Evolutionary conservation across 2,329 filamentous ascomycete genomes (phyloP).

Genomic region (Clonostachys rhizophaga): DNA sequence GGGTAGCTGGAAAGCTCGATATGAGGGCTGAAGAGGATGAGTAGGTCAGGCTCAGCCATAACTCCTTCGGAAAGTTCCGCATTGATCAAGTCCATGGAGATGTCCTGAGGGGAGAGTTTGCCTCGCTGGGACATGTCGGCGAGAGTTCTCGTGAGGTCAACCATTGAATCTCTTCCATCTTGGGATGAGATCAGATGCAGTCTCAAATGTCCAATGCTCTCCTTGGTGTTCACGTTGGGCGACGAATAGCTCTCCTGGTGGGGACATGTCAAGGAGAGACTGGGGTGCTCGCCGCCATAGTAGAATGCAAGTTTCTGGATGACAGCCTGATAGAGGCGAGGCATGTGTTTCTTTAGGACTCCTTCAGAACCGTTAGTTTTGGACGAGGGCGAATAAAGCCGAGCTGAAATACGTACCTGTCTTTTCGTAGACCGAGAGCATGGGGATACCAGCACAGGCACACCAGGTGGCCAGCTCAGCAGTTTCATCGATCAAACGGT

Average conservation of each 20-base stretch:
- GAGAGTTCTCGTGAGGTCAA: constrained; percentile 91
- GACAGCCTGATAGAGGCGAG: constrained; percentile 77
- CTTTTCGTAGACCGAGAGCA: constrained; percentile 87
- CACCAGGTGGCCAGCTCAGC: constrained; percentile 93
- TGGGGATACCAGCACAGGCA: constrained; percentile 80
- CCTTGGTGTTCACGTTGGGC: constrained; percentile 9
- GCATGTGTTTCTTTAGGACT: constrained; percentile 82
- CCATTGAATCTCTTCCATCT: constrained; percentile 88
- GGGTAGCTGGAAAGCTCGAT: constrained; percentile 88
- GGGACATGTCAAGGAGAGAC: constrained; percentile 53
- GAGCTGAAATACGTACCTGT: constrained; percentile 56
- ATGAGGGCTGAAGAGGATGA: constrained; percentile 81
- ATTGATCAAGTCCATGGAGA: constrained; percentile 81
- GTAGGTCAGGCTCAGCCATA: constrained; percentile 83
- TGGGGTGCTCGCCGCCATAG: constrained; percentile 72
- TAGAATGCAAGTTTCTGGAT: constrained; percentile 78
- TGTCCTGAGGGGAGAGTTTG: constrained; percentile 77
- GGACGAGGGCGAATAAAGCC: not conserved
- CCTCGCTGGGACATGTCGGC: constrained; percentile 90
- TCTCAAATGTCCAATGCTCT: constrained; percentile 35
- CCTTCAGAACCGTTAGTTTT: constrained; percentile 45
- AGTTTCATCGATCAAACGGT: constrained; percentile 82
- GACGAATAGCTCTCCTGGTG: constrained; percentile 30
- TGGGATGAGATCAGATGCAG: constrained; percentile 81
- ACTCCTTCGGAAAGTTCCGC: constrained; percentile 77